phyloP scores from a whole-genome alignment of 2,329 filamentous ascomycete species.

The Orbilia brochopaga region DNA sequence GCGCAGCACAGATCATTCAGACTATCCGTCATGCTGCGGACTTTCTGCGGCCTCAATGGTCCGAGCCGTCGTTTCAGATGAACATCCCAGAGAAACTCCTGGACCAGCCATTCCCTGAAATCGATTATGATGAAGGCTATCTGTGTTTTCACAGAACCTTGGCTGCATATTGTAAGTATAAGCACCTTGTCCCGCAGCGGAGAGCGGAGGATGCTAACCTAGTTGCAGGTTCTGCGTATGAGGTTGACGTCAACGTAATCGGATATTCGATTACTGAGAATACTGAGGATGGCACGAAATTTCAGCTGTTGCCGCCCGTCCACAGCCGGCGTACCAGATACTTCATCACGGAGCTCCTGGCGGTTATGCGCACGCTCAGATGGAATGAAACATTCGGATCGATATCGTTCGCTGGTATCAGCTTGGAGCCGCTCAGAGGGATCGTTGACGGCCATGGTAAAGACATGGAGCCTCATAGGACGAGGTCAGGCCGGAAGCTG shows the following conservation, averaged over 20 bases:
- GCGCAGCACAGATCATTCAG: conserved; percentile 69
- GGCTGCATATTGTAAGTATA: conserved; percentile 67
- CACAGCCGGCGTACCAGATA: conserved; percentile 64
- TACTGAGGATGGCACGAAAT: conserved; percentile 71
- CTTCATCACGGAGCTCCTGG: conserved; percentile 68
- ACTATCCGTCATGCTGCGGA: conserved; percentile 68
- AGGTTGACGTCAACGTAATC: conserved; percentile 71
- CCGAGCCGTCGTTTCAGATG: conserved; percentile 68
- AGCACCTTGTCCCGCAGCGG: too few species aligned
- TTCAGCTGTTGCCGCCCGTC: conserved; percentile 67
- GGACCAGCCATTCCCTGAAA: conserved; percentile 61
- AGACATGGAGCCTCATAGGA: conserved; percentile 68
- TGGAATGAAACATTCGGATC: conserved; percentile 74
- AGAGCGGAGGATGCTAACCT: conserved; percentile 14
- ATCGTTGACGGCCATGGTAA: conserved; percentile 66
- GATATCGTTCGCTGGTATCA: conserved; percentile 71
- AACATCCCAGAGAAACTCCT: conserved; percentile 66
- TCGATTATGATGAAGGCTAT: conserved; percentile 65
- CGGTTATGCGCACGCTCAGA: conserved; percentile 71
- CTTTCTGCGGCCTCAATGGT: conserved; percentile 70
- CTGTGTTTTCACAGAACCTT: conserved; percentile 71
- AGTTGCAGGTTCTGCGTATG: conserved; percentile 64
- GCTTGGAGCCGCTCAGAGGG: conserved; percentile 69
- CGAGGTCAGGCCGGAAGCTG: conserved; percentile 66
- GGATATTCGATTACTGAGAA: conserved; percentile 68